phyloP scores from a whole-genome alignment of 495 filamentous ascomycete genomes.

The Penicillium fimorum region DNA sequence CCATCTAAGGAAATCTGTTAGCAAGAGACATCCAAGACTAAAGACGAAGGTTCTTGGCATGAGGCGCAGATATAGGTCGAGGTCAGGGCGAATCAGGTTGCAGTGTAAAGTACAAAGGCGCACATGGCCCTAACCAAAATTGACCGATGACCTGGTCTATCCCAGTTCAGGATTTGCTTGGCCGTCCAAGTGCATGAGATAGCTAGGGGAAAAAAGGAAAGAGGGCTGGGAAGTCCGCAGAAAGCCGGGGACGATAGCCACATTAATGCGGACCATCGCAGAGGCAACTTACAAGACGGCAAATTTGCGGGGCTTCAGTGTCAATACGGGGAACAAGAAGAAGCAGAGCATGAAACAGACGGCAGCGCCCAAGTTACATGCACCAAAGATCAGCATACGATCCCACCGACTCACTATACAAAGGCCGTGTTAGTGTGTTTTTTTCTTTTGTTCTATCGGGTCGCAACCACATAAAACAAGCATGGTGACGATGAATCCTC shows the following conservation, averaged over 20 bases:
- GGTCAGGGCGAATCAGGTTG: slow-evolving; percentile 10
- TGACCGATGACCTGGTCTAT: slow-evolving; percentile 24
- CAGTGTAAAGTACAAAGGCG: slow-evolving; percentile 7
- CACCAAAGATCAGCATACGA: slow-evolving; percentile 84
- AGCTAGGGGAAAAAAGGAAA: not conserved
- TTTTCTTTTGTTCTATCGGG: slow-evolving; percentile 17
- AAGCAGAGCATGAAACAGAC: slow-evolving; percentile 93
- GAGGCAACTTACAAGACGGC: slow-evolving; percentile 82
- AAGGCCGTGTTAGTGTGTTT: slow-evolving; percentile 22
- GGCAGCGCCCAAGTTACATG: slow-evolving; percentile 85
- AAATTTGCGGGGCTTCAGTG: slow-evolving; percentile 84
- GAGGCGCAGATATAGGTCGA: slow-evolving; percentile 23
- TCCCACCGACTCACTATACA: slow-evolving; percentile 93
- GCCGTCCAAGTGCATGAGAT: slow-evolving; percentile 4
- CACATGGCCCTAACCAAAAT: slow-evolving; percentile 28
- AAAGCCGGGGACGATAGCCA: not conserved
- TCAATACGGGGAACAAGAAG: slow-evolving; percentile 76
- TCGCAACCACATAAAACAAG: slow-evolving; percentile 22
- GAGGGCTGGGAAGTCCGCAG: not conserved
- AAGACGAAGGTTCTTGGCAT: slow-evolving; percentile 23
- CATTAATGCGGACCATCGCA: slow-evolving; percentile 8
- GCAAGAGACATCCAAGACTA: slow-evolving; percentile 17
- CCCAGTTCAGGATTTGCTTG: slow-evolving; percentile 18
- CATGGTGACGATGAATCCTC: slow-evolving; percentile 27
- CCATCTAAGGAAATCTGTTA: slow-evolving; percentile 64